Percentiles rank a stretch among this genome's conserved stretches.
These are phyloP conservation scores for Thalassiosira exigua DNA, from an alignment of 352 stramenopile species.

Conservation along the genomic window DNA sequence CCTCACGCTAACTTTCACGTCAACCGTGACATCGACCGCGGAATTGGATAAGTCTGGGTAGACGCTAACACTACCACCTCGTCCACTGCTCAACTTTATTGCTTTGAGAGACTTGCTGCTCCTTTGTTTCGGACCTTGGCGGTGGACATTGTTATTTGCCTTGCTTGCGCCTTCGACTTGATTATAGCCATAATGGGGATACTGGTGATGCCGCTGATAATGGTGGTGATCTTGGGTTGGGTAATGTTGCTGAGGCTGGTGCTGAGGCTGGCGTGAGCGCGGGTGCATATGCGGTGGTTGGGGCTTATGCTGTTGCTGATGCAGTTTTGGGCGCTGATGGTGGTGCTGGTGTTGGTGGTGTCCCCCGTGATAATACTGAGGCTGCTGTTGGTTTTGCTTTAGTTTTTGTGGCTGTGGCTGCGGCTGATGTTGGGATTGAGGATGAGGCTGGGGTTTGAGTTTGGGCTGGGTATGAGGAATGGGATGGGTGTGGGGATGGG, in stretches of 20 bases:
- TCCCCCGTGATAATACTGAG: no score
- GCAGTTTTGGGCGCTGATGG: no score
- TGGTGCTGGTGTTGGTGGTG: no score
- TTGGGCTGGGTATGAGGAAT: no score
- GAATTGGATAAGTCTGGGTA: conserved; percentile 5
- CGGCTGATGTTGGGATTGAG: no score
- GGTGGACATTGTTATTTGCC: conserved; percentile 9
- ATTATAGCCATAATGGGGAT: conserved; percentile 9
- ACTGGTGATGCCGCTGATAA: not conserved
- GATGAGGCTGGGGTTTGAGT: no score
- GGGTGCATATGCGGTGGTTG: not conserved
- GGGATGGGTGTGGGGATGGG: not conserved
- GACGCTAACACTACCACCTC: not conserved
- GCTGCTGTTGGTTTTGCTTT: no score
- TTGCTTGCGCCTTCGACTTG: conserved; percentile 13
- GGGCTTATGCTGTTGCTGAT: not conserved
- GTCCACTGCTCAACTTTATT: not conserved
- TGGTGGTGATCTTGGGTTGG: conserved; percentile 13
- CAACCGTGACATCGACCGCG: conserved; percentile 16
- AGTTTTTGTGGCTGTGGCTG: no score
- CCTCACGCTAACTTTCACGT: conserved; percentile 13
- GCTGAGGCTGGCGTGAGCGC: not conserved
- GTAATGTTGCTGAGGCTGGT: conserved; percentile 6
- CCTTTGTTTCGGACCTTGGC: not conserved
- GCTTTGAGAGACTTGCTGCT: not conserved